These are phyloP conservation scores for Xylariaceae sp. DNA, from an alignment of 2,329 filamentous ascomycete genomes.

Conservation along the genomic window DNA sequence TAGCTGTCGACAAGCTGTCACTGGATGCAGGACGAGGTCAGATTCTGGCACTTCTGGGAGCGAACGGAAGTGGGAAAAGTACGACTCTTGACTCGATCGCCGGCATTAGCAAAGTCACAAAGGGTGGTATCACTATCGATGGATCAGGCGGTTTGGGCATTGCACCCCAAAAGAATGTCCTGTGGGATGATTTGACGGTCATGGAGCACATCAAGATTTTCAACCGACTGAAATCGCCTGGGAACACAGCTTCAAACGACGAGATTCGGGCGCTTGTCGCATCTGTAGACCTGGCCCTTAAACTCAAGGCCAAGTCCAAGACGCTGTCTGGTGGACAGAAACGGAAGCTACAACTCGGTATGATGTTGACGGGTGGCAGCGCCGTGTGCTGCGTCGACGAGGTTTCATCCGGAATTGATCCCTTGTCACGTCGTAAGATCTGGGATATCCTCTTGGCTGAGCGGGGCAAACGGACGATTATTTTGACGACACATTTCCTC, in stretches of 20 bases:
- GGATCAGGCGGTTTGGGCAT: constrained; percentile 77
- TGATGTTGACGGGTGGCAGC: constrained; percentile 92
- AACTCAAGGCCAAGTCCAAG: constrained; percentile 66
- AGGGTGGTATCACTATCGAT: constrained; percentile 72
- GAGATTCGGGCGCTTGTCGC: constrained; percentile 61
- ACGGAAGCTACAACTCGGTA: constrained; percentile 83
- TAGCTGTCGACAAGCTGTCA: constrained; percentile 73
- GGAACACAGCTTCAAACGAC: constrained; percentile 50
- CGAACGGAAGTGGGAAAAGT: constrained; percentile 87
- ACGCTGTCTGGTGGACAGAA: constrained; percentile 90
- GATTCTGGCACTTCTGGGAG: constrained; percentile 80
- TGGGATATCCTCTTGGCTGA: constrained; percentile 92
- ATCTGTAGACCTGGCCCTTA: constrained; percentile 70
- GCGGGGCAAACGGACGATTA: constrained; percentile 74
- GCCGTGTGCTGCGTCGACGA: constrained; percentile 89
- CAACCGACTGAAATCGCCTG: constrained; percentile 71
- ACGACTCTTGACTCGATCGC: constrained; percentile 87
- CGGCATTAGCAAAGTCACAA: constrained; percentile 72
- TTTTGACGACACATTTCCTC: constrained; percentile 88
- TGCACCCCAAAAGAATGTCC: constrained; percentile 88
- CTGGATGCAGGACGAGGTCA: constrained; percentile 71
- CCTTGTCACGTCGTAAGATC: constrained; percentile 79
- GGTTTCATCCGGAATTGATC: constrained; percentile 83
- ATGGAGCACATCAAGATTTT: constrained; percentile 82
- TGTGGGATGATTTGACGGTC: constrained; percentile 87